Base-by-base conservation (phyloP, 176 grass and related monocot genomes). In the Phoenix roebelenii region DNA sequence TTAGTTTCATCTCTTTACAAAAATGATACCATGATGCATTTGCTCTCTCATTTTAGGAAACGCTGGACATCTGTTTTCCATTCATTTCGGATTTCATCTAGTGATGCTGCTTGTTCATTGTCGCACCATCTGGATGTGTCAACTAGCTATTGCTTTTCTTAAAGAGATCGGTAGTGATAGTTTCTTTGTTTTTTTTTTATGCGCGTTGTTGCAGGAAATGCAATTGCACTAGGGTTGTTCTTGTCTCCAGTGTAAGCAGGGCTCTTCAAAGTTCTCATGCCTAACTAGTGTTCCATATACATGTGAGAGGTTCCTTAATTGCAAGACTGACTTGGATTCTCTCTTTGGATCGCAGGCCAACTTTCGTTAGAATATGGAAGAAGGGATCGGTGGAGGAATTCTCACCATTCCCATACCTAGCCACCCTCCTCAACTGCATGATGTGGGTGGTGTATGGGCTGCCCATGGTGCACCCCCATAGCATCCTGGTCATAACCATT, bases 361-460 rank as follows among this genome's bases (percentile, higher is more conserved):
- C 93, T 32, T 98, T 98, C 66, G 59, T 15, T 22, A 64, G 63
- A 22, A 98, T 98, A 86, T 92, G 93, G 76, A 98, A 98, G 72
- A 92, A 83, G 66, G 5, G 77, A 7, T 68, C 88, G 39, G 93
- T 98, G 66, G 84, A 98, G 72, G 82, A 89, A 72, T 98, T 89
- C 88, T 92, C 93, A 28, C 39, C 88, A 50, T 68, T 89, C 32
- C 93, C 93, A 22, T 98, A 98, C 79, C 59, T 93, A 4, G 87
- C 86, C 16, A 98, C 93, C 29, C 81, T 98, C 5, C 84, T 98
- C 12, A 98, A 98, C 76, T 98, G 93, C 93, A 85, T 98, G 93
- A 85, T 98, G 84, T 98, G 93, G 93, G 93, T 98, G 69, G 67
- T 89, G 23, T 98, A 98, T 58, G 93, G 93, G 0, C 76, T 98